Evolutionary conservation across 805 yeast genomes (phyloP).

Genomic region (Soucietia sequanensis): DNA sequence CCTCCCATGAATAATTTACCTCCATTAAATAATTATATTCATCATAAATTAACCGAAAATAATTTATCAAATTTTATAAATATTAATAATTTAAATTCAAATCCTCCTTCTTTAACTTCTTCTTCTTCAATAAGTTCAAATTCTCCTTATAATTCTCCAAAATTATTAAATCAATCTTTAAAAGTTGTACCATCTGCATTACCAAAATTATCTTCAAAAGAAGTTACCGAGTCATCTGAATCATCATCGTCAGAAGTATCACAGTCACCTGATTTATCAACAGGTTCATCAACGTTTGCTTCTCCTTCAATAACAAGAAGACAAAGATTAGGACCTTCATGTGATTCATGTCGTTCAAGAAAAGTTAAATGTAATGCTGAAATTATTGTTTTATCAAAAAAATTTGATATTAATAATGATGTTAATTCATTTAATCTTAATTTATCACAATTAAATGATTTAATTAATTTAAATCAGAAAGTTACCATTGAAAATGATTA

Average conservation of each 20-base stretch:
- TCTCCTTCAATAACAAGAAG: conserved; percentile 33
- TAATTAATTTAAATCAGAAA: conserved; percentile 3
- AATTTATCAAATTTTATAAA: conserved; percentile 7
- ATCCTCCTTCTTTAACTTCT: conserved; percentile 1
- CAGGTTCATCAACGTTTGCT: not conserved
- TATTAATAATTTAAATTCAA: not conserved
- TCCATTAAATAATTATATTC: not conserved
- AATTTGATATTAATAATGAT: not conserved
- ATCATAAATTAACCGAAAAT: conserved; percentile 10
- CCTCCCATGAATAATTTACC: too few species aligned
- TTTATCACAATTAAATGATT: conserved; percentile 1
- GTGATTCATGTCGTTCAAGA: conserved; percentile 67
- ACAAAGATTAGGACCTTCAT: conserved; percentile 73
- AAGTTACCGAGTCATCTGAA: not conserved
- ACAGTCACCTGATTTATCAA: not conserved
- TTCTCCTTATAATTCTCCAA: not conserved
- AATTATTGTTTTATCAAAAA: conserved; percentile 38
- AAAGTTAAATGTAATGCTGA: conserved; percentile 76
- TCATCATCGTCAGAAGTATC: not conserved
- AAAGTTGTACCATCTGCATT: too few species aligned
- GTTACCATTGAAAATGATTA: conserved; percentile 4
- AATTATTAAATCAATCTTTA: too few species aligned
- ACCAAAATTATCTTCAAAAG: not conserved
- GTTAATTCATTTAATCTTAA: not conserved
- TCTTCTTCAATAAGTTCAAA: conserved; percentile 3